Evolutionary conservation across 805 yeast genomes (phyloP).

Genomic region (Myxozyma udenii): DNA sequence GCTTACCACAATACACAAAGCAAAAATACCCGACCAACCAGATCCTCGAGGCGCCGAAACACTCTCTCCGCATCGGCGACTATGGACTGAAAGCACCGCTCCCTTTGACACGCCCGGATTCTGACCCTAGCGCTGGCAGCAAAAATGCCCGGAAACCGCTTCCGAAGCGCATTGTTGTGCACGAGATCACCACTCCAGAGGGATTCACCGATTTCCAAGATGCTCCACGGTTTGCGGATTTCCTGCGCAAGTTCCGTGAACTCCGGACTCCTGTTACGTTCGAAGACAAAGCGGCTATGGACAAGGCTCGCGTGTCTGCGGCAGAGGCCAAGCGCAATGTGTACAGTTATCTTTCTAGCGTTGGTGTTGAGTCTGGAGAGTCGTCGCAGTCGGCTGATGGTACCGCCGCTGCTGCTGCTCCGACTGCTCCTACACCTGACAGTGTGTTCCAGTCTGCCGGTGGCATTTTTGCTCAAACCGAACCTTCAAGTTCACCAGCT

Average conservation of each 20-base stretch:
- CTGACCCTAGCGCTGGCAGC: not conserved
- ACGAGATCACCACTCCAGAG: constrained; percentile 18
- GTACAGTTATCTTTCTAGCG: not conserved
- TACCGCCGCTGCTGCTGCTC: not conserved
- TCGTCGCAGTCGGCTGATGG: not conserved
- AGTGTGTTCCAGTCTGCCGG: not conserved
- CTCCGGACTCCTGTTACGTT: constrained; percentile 9
- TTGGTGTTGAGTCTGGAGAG: not conserved
- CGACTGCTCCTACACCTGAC: not conserved
- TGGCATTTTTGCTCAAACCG: not conserved
- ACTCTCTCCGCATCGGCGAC: constrained; percentile 20
- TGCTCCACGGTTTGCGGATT: constrained; percentile 7
- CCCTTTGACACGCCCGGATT: constrained; percentile 5
- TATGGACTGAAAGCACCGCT: constrained; percentile 29
- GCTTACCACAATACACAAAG: not conserved
- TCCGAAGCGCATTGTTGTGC: constrained; percentile 9
- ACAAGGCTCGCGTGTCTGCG: not conserved
- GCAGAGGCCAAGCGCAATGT: not conserved
- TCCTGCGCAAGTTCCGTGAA: constrained; percentile 13
- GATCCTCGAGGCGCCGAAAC: constrained; percentile 23
- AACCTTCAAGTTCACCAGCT: not conserved
- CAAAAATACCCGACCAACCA: constrained; percentile 31
- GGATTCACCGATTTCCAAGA: constrained; percentile 19
- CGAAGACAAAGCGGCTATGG: not conserved
- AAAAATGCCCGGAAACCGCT: not conserved